phyloP scores from a whole-genome alignment of 257 asterid genomes.

The Solanum bulbocastanum region DNA sequence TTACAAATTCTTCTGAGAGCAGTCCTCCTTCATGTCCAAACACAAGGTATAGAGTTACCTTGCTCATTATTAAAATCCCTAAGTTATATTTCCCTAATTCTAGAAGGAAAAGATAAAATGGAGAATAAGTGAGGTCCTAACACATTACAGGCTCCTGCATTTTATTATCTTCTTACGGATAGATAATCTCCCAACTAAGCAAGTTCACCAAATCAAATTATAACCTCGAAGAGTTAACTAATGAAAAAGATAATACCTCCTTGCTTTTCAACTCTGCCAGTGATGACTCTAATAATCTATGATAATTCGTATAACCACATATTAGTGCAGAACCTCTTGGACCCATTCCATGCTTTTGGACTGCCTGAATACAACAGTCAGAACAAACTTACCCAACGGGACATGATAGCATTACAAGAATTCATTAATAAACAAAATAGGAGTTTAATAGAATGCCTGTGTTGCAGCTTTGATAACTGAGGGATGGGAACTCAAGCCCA shows the following conservation, averaged over 20 bases:
- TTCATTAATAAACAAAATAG: neutral
- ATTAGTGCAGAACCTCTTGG: conserved; percentile 97
- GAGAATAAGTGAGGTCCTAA: neutral
- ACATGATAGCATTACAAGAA: neutral
- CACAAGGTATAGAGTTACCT: neutral
- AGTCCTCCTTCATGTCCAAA: neutral
- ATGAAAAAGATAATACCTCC: conserved; percentile 41
- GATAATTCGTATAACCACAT: conserved; percentile 89
- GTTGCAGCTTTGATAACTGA: conserved; percentile 62
- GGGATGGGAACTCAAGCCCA: conserved; percentile 92
- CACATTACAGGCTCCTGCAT: neutral
- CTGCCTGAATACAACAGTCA: conserved; percentile 50
- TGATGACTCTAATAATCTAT: conserved; percentile 69
- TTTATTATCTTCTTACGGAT: neutral
- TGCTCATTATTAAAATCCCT: neutral
- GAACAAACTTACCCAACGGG: neutral
- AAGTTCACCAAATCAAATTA: neutral
- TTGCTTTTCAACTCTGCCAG: conserved; percentile 73
- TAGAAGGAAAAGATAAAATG: neutral
- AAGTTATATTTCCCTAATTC: neutral
- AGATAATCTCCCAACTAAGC: neutral
- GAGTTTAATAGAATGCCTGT: conserved; percentile 29
- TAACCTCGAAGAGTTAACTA: neutral
- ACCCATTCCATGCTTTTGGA: conserved; percentile 90
- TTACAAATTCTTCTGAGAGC: neutral